Conservation (phyloP, 2,329 filamentous ascomycete genomes). For the Talaromyces amestolkiae region DNA sequence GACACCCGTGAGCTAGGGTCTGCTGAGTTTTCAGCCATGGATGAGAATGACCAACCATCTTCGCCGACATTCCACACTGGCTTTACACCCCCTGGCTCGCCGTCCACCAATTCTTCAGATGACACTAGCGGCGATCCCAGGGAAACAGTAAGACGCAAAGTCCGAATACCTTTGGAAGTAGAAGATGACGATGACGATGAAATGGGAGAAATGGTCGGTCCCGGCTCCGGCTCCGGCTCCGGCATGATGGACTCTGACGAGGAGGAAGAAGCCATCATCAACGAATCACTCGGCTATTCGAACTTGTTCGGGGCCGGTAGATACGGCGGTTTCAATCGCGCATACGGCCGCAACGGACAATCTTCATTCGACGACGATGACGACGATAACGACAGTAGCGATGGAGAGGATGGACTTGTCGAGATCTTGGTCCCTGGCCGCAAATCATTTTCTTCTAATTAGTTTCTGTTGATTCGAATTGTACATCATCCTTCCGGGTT, state of each 20-base stretch:
- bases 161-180: conserved; percentile 57
- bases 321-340: conserved; percentile 44
- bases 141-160: conserved; percentile 40
- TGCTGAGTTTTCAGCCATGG: conserved; percentile 30
- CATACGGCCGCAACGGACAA: conserved; percentile 26
- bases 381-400: conserved; percentile 46
- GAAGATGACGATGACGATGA: conserved; percentile 50
- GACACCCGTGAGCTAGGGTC: conserved; percentile 34
- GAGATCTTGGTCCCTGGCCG: conserved; percentile 46
- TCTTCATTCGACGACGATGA: conserved; percentile 35
- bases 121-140: conserved; percentile 38
- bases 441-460: conserved; percentile 28
- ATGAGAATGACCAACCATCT: conserved; percentile 30
- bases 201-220: conserved; percentile 50
- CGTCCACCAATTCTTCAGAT: conserved; percentile 44
- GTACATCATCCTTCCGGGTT: conserved; percentile 17
- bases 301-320: conserved; percentile 55
- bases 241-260: conserved; percentile 53
- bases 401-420: conserved; percentile 43
- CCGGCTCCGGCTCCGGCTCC: conserved; percentile 34
- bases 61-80: conserved; percentile 38
- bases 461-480: conserved; percentile 9
- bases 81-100: conserved; percentile 40
- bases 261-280: conserved; percentile 53
- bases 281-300: conserved; percentile 68